phyloP scores from a whole-genome alignment of 352 stramenopile species.

The Phytophthora palmivora region DNA sequence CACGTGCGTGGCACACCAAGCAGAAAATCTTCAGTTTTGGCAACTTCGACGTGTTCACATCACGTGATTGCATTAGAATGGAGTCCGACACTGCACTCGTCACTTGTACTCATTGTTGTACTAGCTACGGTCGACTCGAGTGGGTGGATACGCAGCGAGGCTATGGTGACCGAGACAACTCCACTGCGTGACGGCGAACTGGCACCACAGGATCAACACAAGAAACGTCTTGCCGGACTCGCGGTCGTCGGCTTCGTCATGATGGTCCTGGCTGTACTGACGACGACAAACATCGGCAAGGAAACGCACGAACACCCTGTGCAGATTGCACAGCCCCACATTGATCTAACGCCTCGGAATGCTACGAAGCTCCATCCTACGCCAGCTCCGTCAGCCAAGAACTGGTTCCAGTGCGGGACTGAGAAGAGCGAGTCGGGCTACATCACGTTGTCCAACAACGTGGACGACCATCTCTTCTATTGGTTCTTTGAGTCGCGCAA shows the following conservation, averaged over 20 bases:
- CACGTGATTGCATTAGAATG: no score
- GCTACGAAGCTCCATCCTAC: background rate
- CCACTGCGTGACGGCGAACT: conserved; percentile 22
- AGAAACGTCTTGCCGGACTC: conserved; percentile 22
- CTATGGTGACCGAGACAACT: conserved; percentile 36
- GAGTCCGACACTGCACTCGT: background rate
- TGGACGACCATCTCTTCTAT: conserved; percentile 62
- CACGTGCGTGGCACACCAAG: conserved; percentile 20
- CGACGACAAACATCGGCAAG: conserved; percentile 21
- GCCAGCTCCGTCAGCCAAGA: conserved; percentile 10
- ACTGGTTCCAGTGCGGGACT: conserved; percentile 32
- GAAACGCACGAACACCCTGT: conserved; percentile 12
- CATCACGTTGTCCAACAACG: conserved; percentile 42
- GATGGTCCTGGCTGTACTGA: conserved; percentile 23
- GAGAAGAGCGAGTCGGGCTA: conserved; percentile 54
- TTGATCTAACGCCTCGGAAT: conserved; percentile 11
- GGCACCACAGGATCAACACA: conserved; percentile 1
- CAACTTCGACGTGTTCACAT: no score
- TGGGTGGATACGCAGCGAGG: conserved; percentile 3
- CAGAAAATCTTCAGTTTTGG: conserved; percentile 4
- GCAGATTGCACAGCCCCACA: conserved; percentile 4
- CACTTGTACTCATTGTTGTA: background rate
- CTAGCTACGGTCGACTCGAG: no score
- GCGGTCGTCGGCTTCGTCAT: conserved; percentile 30
- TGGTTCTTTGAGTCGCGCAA: conserved; percentile 69